Conservation (phyloP, 176 grass and related monocot genomes). For the Luzula sylvatica region DNA sequence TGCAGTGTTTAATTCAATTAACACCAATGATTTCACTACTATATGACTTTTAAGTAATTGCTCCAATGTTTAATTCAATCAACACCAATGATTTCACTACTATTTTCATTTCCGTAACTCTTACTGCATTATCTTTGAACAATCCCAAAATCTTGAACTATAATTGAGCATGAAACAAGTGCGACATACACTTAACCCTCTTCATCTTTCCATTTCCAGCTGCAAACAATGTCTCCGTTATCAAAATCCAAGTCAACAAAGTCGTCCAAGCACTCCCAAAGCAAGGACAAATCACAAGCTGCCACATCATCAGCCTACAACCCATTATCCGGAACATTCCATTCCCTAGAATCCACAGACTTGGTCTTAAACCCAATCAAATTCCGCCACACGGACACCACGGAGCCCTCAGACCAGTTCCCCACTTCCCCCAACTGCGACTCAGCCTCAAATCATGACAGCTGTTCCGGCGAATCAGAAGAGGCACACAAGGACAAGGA, state of each 20-base stretch:
- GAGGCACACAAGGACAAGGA: slow-evolving; percentile 49
- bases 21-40: no score
- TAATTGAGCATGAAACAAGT: no score
- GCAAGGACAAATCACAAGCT: slow-evolving; percentile 29
- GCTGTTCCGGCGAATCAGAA: slow-evolving; percentile 81
- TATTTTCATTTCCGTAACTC: neutral
- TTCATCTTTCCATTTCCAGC: neutral
- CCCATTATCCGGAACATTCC: slow-evolving; percentile 78
- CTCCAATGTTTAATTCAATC: no score
- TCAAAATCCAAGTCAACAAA: slow-evolving; percentile 80
- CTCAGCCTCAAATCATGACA: slow-evolving; percentile 75
- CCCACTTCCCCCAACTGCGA: slow-evolving; percentile 73
- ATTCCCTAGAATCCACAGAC: slow-evolving; percentile 50
- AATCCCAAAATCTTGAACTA: no score
- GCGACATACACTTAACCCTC: no score
- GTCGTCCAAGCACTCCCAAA: slow-evolving; percentile 32
- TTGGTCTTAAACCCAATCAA: slow-evolving; percentile 42
- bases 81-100: no score
- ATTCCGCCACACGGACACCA: slow-evolving; percentile 46
- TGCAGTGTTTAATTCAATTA: no score
- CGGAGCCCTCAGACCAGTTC: slow-evolving; percentile 47
- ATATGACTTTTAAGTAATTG: no score
- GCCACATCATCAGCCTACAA: slow-evolving; percentile 55
- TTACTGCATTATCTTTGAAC: neutral
- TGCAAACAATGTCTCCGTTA: slow-evolving; percentile 57